Evolutionary conservation across 2,329 filamentous ascomycete genomes (phyloP), one percentile per base, ranked within the genome.

Genomic region (Knufia petricola): DNA sequence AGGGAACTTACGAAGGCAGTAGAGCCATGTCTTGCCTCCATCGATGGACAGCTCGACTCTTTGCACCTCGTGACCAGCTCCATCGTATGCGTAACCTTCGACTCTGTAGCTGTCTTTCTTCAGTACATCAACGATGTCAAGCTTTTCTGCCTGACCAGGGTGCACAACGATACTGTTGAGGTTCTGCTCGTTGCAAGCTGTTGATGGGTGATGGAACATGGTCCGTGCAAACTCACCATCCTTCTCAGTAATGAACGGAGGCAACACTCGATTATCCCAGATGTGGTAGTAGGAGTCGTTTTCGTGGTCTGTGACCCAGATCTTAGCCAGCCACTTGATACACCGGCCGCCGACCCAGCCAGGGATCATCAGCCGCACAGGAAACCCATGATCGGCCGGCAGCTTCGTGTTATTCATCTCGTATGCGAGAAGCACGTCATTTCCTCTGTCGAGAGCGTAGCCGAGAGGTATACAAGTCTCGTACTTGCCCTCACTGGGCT

Each of bases 41-140:
- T 76, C 71, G 1, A 75, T 58, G 21, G 66, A 69, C 7, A 76
- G 58, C 50, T 76, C 74, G 1, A 77, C 71, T 9, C 68, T 60
- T 48, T 73, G 65, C 2, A 76, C 66, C 55, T 74, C 68, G 39
- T 73, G 66, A 0, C 74, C 74, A 3, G 70, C 69, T 17, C 73
- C 73, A 48, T 70, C 66, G 55, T 75, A 76, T 3, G 74, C 73
- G 50, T 66, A 72, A 0, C 73, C 72, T 50, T 65, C 56, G 10
- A 75, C 62, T 2, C 68, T 63, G 50, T 75, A 76, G 6, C 54
- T 68, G 24, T 66, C 53, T 1, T 63, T 68, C 31, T 61, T 64
- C 21, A 61, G 60, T 12, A 66, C 64, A n/a, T 67, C 60, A 0
- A 51, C 53, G 0, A 76, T 51, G 2, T 61, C 50, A 1, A 75